Base-by-base conservation (phyloP, 495 filamentous ascomycete species). In the Usnea hakonensis region DNA sequence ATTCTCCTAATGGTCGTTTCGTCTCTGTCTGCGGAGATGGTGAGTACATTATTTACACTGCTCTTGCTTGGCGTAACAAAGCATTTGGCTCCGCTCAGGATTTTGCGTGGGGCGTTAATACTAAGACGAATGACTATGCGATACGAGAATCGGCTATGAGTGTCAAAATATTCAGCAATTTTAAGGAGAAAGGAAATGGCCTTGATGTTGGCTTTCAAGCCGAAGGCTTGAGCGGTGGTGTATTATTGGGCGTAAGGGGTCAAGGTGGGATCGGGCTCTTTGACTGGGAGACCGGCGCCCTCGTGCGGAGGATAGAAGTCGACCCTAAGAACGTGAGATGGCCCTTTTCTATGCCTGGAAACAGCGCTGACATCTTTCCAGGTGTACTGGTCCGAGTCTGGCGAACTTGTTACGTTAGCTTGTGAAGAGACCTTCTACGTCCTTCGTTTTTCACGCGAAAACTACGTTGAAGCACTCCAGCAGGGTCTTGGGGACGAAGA, bases 21-120 rank as follows among this genome's bases (percentile, higher is more conserved):
- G 94, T 97, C 30, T 91, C 95, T 10, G 89, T 97, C 32, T 97
- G 94, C 68, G 94, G 94, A 53, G 94, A 99, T 69, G 94, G 94
- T 36, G 94, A 99, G 70, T 97, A 96, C 73, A 97, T 97, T 68
- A 93, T 97, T 67, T 98, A 98, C 77, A 99, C 94, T 17, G 91
- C 94, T 63, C 82, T 97, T 53, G 94, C 94, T 11, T 96, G 95
- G 85, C 85, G 94, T 70, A 97, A 99, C 76, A 96, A 97, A 78
- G 90, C 91, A 10, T 99, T 97, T 69, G 94, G 94, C 8, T 88
- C 89, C 38, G 94, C 91, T 14, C 78, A 97, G 40, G 94, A 99
- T 73, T 99, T 99, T 71, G 91, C 89, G 17, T 99, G 94, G 94
- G 95, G 90, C 3, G 89, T 90, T 23, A 97, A 96, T 74, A 95